Evolutionary conservation across 2,329 filamentous ascomycete species (phyloP).

Genomic region (Colletotrichum karsti): DNA sequence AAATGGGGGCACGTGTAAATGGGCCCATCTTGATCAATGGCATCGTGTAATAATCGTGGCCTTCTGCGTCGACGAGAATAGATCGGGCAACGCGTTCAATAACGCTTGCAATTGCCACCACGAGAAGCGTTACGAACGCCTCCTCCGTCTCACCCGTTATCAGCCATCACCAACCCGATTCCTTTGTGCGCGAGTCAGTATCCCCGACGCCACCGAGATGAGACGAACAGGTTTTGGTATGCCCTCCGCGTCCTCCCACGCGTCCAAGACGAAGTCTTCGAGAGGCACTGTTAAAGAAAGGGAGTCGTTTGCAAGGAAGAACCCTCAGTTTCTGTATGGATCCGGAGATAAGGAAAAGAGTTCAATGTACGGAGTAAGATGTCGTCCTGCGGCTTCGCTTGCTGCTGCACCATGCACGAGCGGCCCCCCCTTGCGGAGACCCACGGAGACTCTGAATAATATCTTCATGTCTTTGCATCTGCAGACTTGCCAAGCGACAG

Average conservation of each 20-base stretch:
- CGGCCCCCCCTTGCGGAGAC: conserved; percentile 6
- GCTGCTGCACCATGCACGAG: conserved; percentile 14
- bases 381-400: neutral
- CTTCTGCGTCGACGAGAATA: neutral
- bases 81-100: neutral
- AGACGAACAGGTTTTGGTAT: conserved; percentile 15
- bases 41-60: conserved; percentile 5
- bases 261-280: neutral
- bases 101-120: conserved; percentile 11
- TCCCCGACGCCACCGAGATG: neutral
- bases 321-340: neutral
- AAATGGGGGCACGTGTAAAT: neutral
- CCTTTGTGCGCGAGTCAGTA: conserved; percentile 17
- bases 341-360: conserved; percentile 5
- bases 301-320: neutral
- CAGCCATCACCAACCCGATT: neutral
- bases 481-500: conserved; percentile 12
- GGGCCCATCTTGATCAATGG: conserved; percentile 11
- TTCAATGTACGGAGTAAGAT: neutral
- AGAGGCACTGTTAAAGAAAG: neutral
- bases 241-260: neutral
- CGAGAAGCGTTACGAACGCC: neutral
- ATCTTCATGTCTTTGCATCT: conserved; percentile 23
- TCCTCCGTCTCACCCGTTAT: conserved; percentile 7
- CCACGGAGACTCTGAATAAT: conserved; percentile 25